phyloP scores from a whole-genome alignment of 2,329 filamentous ascomycete species.

The Cladobotryum mycophilum region DNA sequence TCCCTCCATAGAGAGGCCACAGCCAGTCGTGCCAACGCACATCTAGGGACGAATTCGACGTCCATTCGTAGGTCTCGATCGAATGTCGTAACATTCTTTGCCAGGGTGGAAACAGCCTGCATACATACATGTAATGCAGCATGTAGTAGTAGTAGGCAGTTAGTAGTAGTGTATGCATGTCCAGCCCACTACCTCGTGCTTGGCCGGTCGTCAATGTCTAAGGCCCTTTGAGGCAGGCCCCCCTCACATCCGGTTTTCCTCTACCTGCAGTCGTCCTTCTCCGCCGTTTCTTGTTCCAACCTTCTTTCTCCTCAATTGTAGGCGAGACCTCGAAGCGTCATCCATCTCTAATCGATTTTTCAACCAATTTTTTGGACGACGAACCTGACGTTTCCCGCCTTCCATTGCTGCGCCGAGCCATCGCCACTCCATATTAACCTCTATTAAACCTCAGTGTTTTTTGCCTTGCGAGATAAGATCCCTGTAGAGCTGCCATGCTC shows the following conservation, averaged over 20 bases:
- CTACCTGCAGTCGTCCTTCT: background rate
- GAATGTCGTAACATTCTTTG: no score
- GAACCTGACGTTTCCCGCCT: no score
- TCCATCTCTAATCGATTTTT: background rate
- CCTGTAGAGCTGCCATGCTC: conserved; percentile 11
- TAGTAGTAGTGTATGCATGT: background rate
- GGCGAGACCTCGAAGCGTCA: conserved; percentile 7
- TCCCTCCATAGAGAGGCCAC: background rate
- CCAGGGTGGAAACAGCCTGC: background rate
- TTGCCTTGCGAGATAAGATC: background rate
- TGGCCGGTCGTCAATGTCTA: background rate
- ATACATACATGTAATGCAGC: background rate
- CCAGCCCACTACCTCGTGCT: background rate
- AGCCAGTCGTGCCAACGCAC: background rate
- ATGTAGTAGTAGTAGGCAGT: background rate
- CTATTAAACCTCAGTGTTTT: no score
- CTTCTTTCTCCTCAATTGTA: conserved; percentile 2
- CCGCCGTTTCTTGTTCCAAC: background rate
- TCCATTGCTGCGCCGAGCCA: no score
- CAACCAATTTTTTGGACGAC: no score
- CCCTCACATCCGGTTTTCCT: background rate
- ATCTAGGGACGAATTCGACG: background rate
- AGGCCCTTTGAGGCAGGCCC: background rate
- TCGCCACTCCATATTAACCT: no score
- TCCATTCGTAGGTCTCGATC: no score